Evolutionary conservation across 2,329 filamentous ascomycete species (phyloP), one percentile per base, ranked within the genome.

Genomic region (Podosphaera xanthii): DNA sequence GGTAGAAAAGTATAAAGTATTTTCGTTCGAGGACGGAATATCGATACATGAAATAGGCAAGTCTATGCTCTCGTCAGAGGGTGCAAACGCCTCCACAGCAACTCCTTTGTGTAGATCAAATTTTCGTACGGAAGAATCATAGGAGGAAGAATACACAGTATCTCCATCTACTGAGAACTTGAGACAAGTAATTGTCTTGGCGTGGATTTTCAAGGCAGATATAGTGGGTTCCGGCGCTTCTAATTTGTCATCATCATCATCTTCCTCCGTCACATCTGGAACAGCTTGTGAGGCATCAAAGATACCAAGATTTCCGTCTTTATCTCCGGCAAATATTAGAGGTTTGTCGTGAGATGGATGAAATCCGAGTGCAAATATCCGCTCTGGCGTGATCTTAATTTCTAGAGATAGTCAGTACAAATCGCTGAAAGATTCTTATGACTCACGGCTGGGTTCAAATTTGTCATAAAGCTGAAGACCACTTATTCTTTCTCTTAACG

Each of bases 251-350:
- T 80, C 79, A 36, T 79, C 78, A 10, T 87, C 83, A 60, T 82
- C 80, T 14, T 77, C 74, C 4, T 77, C 73, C n/a, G 76, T 72
- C 64, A 75, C 70, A 63, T 74, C 69, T 54, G 77, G 67, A 1
- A 74, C 73, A 2, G 78, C 77, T 64, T 94, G 88, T 0, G 86
- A 90, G 0, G 84, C 89, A 68, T 98, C 91, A 59, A 96, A 91
- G 0, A 98, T 80, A 0, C 92, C 92, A 60, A 97, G 76, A 33
- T 88, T 86, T 0, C 92, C 91, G 63, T 94, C 78, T 69, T 98
- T 98, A 67, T 98, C 92, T 9, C 91, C 91, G 0, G 91, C 91
- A 68, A 98, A 94, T 1, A 97, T 78, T 2, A 98, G 75, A 0
- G 90, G 82, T 66, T 97, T 97, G 2, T 90, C 82, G 60, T 82